These are phyloP conservation scores for Starmerella geochares DNA, from an alignment of 805 yeast genomes.

Conservation along the genomic window DNA sequence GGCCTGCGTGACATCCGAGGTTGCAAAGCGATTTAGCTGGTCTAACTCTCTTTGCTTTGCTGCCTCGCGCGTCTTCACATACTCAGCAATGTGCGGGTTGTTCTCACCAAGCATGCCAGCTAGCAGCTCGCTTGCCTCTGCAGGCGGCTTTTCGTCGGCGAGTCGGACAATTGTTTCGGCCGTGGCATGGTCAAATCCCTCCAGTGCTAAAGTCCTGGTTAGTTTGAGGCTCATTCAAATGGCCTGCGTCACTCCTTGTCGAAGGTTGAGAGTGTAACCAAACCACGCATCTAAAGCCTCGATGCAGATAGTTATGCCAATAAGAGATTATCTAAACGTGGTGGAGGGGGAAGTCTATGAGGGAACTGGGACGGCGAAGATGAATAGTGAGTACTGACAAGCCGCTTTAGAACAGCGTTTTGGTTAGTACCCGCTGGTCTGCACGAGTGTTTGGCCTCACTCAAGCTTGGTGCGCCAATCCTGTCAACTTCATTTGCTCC, in stretches of 20 bases:
- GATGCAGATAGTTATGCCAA: too few species aligned
- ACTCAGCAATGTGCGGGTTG: slow-evolving; percentile 12
- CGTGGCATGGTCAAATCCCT: slow-evolving; percentile 25
- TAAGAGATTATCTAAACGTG: not conserved
- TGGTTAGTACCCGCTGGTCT: too few species aligned
- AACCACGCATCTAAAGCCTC: too few species aligned
- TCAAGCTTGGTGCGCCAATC: too few species aligned
- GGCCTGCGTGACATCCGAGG: slow-evolving; percentile 1
- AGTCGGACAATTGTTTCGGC: slow-evolving; percentile 22
- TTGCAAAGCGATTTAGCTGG: not conserved
- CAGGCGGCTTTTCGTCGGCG: slow-evolving; percentile 18
- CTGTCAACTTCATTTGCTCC: too few species aligned
- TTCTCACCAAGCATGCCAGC: slow-evolving; percentile 18
- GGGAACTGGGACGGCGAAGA: too few species aligned
- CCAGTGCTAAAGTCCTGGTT: slow-evolving; percentile 15
- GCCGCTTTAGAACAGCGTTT: too few species aligned
- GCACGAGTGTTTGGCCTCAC: too few species aligned
- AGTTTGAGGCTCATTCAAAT: slow-evolving; percentile 9
- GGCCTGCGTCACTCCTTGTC: too few species aligned
- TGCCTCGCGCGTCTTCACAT: slow-evolving; percentile 13
- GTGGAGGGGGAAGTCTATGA: too few species aligned
- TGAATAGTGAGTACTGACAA: too few species aligned
- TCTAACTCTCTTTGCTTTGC: not conserved
- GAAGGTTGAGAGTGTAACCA: too few species aligned
- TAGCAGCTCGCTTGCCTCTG: slow-evolving; percentile 22